Base-by-base conservation (phyloP, 257 asterid species). In the Plantago ovata region DNA sequence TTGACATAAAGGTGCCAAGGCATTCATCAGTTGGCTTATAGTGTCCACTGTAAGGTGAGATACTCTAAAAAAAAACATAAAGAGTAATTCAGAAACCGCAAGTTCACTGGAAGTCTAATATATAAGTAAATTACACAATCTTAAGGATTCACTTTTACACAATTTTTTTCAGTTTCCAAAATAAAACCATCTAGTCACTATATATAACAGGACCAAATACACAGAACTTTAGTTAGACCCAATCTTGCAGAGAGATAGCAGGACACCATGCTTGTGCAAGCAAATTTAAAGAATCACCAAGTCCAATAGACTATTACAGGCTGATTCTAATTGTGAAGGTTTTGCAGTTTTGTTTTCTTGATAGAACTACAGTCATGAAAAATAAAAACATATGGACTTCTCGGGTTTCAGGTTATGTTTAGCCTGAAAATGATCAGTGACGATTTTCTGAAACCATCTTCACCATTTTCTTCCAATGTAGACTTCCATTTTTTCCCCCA, bases 11-110 rank as follows among this genome's bases (percentile, higher is more conserved):
- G 72, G 69, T 60, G 60, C 78, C 79, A 20, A 89, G 88, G 73
- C 81, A 74, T 16, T 86, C 95, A 56, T 89, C 97, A 6, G 94
- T 84, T 58, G 98, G 98, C 72, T 74, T 86, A 72, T 93, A 93
- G 79, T 93, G 98, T 53, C 98, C 98, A 32, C 98, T 93, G 77
- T 89, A 93, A 58, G 98, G 84, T 64, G 97, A 93, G 68, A 93
- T 81, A 40, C 82, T 59, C 98, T 93, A 81, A 36, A 28, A 28
- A 6, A 28, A 57, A 66, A 70, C 41, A 22, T 24, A 41, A 60
- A 41, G 14, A 15, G 43, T 10, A 40, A 53, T 40, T 63, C 24
- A 51, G 66, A 19, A 61, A 68, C 22, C 66, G 42, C 55, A 52
- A 47, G 55, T 60, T 62, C 21, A 13, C 19, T 22, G 43, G 59